Percentiles rank a stretch among this genome's conserved stretches.
Evolutionary conservation across 768 basidiomycete genomes (phyloP).

Genomic region (Neoboletus brunneissimus): DNA sequence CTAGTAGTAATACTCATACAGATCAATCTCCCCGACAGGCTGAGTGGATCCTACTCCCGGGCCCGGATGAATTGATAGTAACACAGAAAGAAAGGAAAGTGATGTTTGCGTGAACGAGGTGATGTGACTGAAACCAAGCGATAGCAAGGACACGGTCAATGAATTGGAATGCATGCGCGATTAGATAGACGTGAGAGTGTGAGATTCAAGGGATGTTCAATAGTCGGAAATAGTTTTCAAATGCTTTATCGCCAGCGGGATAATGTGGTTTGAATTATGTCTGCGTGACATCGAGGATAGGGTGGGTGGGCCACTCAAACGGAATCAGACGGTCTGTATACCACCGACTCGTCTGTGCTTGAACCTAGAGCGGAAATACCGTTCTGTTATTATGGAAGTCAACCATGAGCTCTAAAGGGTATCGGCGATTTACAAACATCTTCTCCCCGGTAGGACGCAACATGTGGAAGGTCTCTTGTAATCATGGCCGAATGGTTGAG

Average conservation of each 20-base stretch:
- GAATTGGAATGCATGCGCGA: background rate
- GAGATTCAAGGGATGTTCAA: background rate
- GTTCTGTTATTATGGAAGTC: constrained; percentile 2
- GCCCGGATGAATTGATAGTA: background rate
- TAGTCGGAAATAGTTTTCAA: background rate
- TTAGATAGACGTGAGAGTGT: background rate
- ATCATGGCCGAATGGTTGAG: background rate
- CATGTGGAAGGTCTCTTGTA: background rate
- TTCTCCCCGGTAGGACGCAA: background rate
- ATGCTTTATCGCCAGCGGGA: constrained; percentile 7
- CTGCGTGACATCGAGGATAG: background rate
- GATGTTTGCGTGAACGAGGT: background rate
- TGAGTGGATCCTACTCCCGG: background rate
- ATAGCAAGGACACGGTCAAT: background rate
- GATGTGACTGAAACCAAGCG: constrained; percentile 1
- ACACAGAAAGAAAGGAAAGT: background rate
- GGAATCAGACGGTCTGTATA: background rate
- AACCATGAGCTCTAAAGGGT: background rate
- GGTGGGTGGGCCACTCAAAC: background rate
- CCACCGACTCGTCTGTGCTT: constrained; percentile 4
- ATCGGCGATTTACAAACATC: constrained; percentile 7
- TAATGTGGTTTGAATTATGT: constrained; percentile 2
- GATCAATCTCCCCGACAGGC: background rate
- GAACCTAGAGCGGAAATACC: background rate
- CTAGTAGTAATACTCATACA: constrained; percentile 5